Evolutionary conservation across 805 yeast genomes (phyloP).

Genomic region (Cyberlindnera japonica): DNA sequence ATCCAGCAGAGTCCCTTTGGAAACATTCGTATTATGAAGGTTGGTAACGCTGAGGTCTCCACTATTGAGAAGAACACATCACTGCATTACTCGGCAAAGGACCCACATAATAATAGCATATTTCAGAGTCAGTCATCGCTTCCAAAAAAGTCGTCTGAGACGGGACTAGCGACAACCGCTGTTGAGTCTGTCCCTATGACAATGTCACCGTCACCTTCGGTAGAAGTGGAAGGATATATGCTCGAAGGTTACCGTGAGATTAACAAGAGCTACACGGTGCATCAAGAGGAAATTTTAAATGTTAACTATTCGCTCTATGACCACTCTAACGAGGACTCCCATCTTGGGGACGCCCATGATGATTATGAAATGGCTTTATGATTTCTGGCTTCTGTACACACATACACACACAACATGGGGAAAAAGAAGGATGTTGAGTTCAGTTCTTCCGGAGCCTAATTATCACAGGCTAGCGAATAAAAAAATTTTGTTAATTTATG

Average conservation of each 20-base stretch:
- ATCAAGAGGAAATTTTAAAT: slow-evolving; percentile 25
- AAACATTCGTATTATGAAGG: slow-evolving; percentile 18
- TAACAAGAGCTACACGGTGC: slow-evolving; percentile 23
- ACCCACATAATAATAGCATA: neutral
- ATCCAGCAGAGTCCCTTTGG: slow-evolving; percentile 28
- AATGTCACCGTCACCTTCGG: slow-evolving; percentile 21
- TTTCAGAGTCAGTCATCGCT: no score
- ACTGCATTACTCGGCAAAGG: slow-evolving; percentile 12
- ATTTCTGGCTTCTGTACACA: neutral
- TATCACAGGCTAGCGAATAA: no score
- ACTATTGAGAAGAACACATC: slow-evolving; percentile 18
- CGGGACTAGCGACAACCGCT: neutral
- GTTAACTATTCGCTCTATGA: slow-evolving; percentile 28
- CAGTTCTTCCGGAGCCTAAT: neutral
- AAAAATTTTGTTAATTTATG: no score
- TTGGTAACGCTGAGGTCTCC: slow-evolving; percentile 21
- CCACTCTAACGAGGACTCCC: slow-evolving; percentile 23
- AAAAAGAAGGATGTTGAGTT: neutral
- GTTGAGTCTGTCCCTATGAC: neutral
- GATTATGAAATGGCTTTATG: slow-evolving; percentile 23
- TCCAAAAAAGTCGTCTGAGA: neutral
- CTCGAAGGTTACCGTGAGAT: slow-evolving; percentile 25
- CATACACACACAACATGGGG: neutral
- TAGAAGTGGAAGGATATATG: slow-evolving; percentile 27
- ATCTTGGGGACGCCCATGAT: slow-evolving; percentile 17